Conservation (phyloP, 768 basidiomycete genomes). For the Serendipita vermifera region DNA sequence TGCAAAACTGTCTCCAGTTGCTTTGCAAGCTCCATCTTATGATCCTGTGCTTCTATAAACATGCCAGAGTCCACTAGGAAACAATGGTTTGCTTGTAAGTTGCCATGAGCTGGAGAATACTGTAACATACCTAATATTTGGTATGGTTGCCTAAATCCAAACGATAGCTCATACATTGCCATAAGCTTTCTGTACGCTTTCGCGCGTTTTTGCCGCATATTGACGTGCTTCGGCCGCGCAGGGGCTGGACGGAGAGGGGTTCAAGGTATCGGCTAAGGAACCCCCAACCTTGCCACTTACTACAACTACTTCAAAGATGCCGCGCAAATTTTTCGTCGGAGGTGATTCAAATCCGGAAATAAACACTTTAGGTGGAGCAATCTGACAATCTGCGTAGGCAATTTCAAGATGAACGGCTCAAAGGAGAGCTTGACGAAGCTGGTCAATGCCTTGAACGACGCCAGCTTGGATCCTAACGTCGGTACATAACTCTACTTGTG, state of each 20-base stretch:
- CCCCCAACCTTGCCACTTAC: not conserved
- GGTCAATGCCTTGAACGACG: constrained; percentile 59
- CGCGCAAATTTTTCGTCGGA: constrained; percentile 86
- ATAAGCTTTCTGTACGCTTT: constrained; percentile 93
- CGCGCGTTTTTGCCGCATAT: constrained; percentile 90
- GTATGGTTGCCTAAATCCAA: constrained; percentile 88
- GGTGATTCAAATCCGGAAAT: constrained; percentile 23
- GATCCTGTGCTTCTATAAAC: constrained; percentile 51
- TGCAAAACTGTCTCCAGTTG: constrained; percentile 68
- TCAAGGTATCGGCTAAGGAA: constrained; percentile 2
- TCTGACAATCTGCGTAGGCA: constrained; percentile 30
- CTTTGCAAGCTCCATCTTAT: constrained; percentile 63
- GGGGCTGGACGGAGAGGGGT: not conserved
- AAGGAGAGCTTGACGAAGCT: constrained; percentile 51
- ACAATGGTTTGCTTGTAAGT: not conserved
- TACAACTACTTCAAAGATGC: constrained; percentile 32
- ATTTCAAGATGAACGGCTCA: constrained; percentile 93
- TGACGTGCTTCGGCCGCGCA: constrained; percentile 2
- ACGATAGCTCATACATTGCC: constrained; percentile 72
- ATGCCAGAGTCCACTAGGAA: constrained; percentile 70
- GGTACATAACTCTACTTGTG: constrained; percentile 36
- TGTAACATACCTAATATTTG: constrained; percentile 67
- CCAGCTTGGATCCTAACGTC: constrained; percentile 59
- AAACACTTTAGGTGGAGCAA: not conserved
- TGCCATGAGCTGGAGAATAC: not conserved